Percentiles rank a stretch among this genome's conserved stretches.
Conservation (phyloP, 192 early-diverging fungal species). For the Linnemannia schmuckeri region DNA sequence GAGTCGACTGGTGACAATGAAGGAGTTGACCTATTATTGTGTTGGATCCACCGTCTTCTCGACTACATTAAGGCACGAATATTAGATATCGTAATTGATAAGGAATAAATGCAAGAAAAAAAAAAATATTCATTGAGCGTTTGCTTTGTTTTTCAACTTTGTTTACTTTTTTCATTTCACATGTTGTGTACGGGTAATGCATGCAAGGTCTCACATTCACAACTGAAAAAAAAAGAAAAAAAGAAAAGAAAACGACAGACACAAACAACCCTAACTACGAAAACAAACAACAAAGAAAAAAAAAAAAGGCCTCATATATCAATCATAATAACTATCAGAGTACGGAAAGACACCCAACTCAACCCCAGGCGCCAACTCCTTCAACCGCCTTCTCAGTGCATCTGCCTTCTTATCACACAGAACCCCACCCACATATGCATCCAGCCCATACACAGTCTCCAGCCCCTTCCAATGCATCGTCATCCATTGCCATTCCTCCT, state of each 20-base stretch:
- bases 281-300: background rate
- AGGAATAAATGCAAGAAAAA: background rate
- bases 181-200: background rate
- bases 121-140: background rate
- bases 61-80: background rate
- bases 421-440: background rate
- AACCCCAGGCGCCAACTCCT: background rate
- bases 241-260: too few relatives aligned
- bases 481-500: background rate
- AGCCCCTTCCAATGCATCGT: background rate
- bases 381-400: background rate
- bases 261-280: background rate
- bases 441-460: background rate
- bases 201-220: background rate
- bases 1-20: background rate
- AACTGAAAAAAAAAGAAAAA: background rate
- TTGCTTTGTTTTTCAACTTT: background rate
- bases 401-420: background rate
- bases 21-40: slow-evolving; percentile 12
- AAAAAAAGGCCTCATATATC: background rate
- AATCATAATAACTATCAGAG: background rate
- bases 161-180: background rate
- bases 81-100: background rate
- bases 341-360: background rate
- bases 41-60: slow-evolving; percentile 19